Base-by-base conservation (phyloP, 768 basidiomycete species). In the Dioszegia aurantiaca region DNA sequence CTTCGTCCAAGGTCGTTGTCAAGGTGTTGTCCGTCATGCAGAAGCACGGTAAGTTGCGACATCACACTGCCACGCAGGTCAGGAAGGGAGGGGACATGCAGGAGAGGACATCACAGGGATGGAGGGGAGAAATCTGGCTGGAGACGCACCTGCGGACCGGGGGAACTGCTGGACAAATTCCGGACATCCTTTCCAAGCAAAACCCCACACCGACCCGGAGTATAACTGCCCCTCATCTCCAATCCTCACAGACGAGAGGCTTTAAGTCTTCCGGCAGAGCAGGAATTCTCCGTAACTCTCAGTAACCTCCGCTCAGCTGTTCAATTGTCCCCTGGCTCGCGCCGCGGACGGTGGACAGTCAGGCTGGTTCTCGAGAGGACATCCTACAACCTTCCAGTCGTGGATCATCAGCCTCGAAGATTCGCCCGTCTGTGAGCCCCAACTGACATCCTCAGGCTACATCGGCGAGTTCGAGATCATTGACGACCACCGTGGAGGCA, bases 21-120 rank as follows among this genome's bases (percentile, higher is more conserved):
- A 95, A 95, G 80, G 95, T 97, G 81, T 81, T 99, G 68, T 87
- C 86, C 67, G 95, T 98, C 75, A 97, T 98, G 90, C 95, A 99
- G 80, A 88, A 93, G 67, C 94, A 98, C 81, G 95, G 94, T 89
- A 69, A 82, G 88, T 77, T 10, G 6, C 26, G 37, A 19, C 4
- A 8, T 27, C 8, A n/a, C n/a, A n/a, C n/a, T n/a, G n/a, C n/a
- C n/a, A n/a, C n/a, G n/a, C n/a, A n/a, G n/a, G n/a, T n/a, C n/a
- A n/a, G n/a, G n/a, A n/a, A n/a, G n/a, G n/a, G n/a, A n/a, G n/a
- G n/a, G n/a, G n/a, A n/a, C n/a, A n/a, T n/a, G n/a, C n/a, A n/a
- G n/a, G n/a, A n/a, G n/a, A n/a, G n/a, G n/a, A n/a, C n/a, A n/a
- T n/a, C n/a, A n/a, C n/a, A n/a, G 40, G 40, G 9, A n/a, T 8